Base-by-base conservation (phyloP, 208 protist species). In the Pavlovales sp. region DNA sequence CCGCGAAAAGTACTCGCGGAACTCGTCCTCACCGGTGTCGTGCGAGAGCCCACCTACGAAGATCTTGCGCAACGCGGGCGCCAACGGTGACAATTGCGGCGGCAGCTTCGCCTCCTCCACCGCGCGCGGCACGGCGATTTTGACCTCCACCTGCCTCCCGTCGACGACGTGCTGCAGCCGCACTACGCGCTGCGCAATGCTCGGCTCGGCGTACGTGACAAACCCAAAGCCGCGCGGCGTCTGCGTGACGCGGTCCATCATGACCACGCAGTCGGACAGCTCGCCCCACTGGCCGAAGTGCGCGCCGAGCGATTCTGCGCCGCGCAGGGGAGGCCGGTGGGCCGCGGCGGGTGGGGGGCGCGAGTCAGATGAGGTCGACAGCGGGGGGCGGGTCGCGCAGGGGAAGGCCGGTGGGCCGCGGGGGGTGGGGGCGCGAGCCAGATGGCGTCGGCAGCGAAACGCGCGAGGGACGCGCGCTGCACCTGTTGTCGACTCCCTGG, bases 161-260 rank as follows among this genome's bases (percentile, higher is more conserved):
- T 87, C 83, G 22, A 87, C 57, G 32, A 87, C 38, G 37, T 87
- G 83, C 36, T 67, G 57, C 28, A 78, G 67, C 22, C 0, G 8
- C 1, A 78, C 67, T 7, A 87, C 83, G 8, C n/a, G 83, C 7
- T 87, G 39, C 14, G 67, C 67, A 0, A 87, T 28, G 26, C 2
- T 32, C 36, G 42, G 67, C 2, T 37, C 0, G 11, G 5, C 36
- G 86, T 89, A 91, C 1, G 85, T 89, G 34, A 91, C 79, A 40
- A 91, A 91, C n/a, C 89, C 89, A 79, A 91, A 91, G 32, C 89
- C 89, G 14, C 89, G 57, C 14, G 89, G 78, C 28, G 39, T 32
- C 10, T 86, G 85, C 30, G 84, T 89, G 42, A 40, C 41, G 37
- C 84, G 84, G 38, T 91, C 81, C 26, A 38, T 89, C 83, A 91